Evolutionary conservation across 2,329 filamentous ascomycete species (phyloP).

Genomic region (Diaporthe citrichinensis): DNA sequence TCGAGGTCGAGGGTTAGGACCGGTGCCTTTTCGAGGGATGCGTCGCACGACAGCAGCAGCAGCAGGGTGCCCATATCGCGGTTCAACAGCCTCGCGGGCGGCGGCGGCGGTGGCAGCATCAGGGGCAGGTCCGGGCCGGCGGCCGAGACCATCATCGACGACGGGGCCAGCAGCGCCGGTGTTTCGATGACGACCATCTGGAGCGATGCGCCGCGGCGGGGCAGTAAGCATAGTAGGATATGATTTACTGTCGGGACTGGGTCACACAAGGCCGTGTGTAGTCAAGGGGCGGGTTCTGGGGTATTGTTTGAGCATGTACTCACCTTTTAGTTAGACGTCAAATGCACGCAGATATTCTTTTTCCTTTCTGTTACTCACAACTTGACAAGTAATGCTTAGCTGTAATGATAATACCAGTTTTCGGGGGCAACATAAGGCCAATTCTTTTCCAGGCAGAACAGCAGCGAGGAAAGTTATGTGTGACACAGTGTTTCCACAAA

Average conservation of each 20-base stretch:
- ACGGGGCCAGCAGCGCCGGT: conserved; percentile 4
- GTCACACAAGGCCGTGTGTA: background rate
- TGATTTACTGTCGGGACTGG: background rate
- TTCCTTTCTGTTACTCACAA: background rate
- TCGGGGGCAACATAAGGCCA: background rate
- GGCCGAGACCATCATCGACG: background rate
- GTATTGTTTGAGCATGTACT: background rate
- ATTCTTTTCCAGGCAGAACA: no score
- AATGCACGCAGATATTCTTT: conserved; percentile 1
- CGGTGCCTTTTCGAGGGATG: background rate
- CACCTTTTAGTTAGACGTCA: conserved; percentile 15
- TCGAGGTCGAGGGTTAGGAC: background rate
- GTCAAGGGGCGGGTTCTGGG: background rate
- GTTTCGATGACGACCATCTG: conserved; percentile 17
- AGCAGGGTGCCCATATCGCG: conserved; percentile 24
- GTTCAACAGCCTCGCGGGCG: conserved; percentile 5
- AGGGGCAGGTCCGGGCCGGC: background rate
- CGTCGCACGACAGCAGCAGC: conserved; percentile 22
- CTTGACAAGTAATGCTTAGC: background rate
- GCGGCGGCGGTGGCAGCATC: background rate
- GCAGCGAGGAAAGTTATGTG: no score
- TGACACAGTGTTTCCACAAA: no score
- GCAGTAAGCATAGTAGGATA: conserved; percentile 10
- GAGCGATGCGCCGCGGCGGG: conserved; percentile 26
- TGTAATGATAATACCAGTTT: background rate